Percentiles rank a stretch among this genome's conserved stretches.
These are phyloP conservation scores for Yamadazyma mexicana DNA, from an alignment of 1,139 yeast species.

Conservation along the genomic window DNA sequence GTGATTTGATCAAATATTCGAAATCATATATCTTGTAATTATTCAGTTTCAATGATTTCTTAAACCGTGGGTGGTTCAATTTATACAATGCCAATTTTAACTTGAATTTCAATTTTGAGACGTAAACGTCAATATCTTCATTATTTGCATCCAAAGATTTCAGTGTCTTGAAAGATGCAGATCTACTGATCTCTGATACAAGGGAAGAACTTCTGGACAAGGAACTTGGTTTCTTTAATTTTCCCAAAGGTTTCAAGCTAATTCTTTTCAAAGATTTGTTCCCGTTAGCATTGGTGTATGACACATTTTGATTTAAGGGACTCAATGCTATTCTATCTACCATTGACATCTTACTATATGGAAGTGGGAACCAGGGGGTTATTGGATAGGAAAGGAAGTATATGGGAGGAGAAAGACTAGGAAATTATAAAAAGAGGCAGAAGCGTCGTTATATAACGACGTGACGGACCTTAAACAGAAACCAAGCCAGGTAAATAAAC, in stretches of 20 bases:
- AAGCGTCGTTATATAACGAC: neutral
- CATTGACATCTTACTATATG: slow-evolving; percentile 5
- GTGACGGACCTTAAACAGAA: neutral
- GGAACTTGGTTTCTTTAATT: neutral
- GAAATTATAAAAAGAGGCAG: neutral
- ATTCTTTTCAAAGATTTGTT: slow-evolving; percentile 2
- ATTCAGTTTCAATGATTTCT: slow-evolving; percentile 2
- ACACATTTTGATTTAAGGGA: slow-evolving; percentile 12
- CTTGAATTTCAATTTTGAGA: slow-evolving; percentile 66
- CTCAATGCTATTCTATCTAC: slow-evolving; percentile 15
- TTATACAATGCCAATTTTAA: slow-evolving; percentile 79
- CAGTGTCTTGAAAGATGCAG: neutral
- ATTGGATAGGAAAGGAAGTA: too few relatives aligned
- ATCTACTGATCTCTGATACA: neutral
- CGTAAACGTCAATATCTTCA: slow-evolving; percentile 24
- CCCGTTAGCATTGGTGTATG: neutral
- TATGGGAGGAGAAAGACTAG: too few relatives aligned
- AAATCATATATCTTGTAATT: slow-evolving; percentile 5
- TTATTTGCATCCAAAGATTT: neutral
- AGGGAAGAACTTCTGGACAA: neutral
- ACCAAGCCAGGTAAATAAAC: slow-evolving; percentile 3
- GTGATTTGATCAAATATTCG: slow-evolving; percentile 12
- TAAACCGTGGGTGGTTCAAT: slow-evolving; percentile 34
- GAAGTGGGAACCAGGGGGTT: too few relatives aligned
- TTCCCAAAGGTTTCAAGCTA: slow-evolving; percentile 4